Evolutionary conservation across 108 stramenopile species (phyloP).

Genomic region (Poteriospumella lacustris): DNA sequence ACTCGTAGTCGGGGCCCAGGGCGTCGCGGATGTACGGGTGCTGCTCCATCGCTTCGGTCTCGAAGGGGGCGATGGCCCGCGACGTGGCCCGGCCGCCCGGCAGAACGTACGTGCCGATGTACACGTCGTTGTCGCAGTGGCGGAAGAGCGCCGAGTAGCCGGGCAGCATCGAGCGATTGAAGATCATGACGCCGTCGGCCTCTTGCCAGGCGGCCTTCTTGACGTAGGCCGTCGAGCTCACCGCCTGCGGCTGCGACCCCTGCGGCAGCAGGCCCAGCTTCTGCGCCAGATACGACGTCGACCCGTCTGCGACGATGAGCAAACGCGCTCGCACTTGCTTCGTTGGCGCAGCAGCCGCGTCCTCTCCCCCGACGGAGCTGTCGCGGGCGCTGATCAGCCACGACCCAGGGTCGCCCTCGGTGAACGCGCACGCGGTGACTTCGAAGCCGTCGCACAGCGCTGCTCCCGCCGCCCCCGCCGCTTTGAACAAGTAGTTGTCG

Average conservation of each 20-base stretch:
- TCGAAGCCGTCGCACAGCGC: background rate
- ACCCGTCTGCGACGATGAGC: slow-evolving; percentile 22
- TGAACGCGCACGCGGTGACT: background rate
- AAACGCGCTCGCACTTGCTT: background rate
- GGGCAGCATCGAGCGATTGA: background rate
- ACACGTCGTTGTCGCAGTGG: slow-evolving; percentile 25
- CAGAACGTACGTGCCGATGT: slow-evolving; percentile 34
- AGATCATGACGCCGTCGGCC: slow-evolving; percentile 35
- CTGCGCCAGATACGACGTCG: slow-evolving; percentile 27
- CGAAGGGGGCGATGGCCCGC: slow-evolving; percentile 20
- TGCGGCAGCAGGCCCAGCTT: slow-evolving; percentile 22
- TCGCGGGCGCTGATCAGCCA: background rate
- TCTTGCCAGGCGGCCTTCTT: slow-evolving; percentile 1
- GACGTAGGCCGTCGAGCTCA: slow-evolving; percentile 22
- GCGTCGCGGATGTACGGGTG: slow-evolving; percentile 22
- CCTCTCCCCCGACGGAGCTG: no score
- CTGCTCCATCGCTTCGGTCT: slow-evolving; percentile 10
- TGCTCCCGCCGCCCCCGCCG: background rate
- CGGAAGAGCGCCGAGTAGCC: slow-evolving; percentile 36
- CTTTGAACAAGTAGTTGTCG: slow-evolving; percentile 17
- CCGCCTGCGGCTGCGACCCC: slow-evolving; percentile 28
- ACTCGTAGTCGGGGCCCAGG: background rate
- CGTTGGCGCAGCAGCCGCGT: no score
- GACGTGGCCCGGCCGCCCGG: slow-evolving; percentile 33
- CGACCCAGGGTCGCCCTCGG: background rate